A percentile compares a stretch with the other conserved stretches of the same genome.
Evolutionary conservation across 306 rosid genomes (phyloP).

Genomic region (Pachyrhizus erosus): DNA sequence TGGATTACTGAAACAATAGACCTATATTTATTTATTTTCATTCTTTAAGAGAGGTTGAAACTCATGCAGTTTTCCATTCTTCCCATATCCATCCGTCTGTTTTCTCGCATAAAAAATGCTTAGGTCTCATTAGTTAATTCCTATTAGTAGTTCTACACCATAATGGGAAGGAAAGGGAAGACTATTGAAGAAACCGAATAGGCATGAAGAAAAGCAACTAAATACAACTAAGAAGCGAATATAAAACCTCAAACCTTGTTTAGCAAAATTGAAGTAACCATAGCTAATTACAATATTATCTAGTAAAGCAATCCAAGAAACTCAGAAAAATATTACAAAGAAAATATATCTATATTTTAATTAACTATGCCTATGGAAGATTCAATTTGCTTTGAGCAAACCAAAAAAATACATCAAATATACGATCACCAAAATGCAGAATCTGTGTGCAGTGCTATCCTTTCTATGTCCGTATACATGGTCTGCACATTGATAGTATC

Average conservation of each 20-base stretch:
- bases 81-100: too few relatives aligned
- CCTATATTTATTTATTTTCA: too few relatives aligned
- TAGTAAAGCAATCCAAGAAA: conserved; percentile 13
- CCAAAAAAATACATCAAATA: background rate
- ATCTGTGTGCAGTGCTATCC: conserved; percentile 24
- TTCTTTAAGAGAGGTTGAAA: too few relatives aligned
- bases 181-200: too few relatives aligned
- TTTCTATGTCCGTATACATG: conserved; percentile 28
- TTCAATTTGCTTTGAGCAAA: background rate
- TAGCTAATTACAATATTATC: background rate
- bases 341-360: background rate
- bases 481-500: conserved; percentile 51
- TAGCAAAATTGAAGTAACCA: background rate
- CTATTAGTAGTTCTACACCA: too few relatives aligned
- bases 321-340: background rate
- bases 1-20: too few relatives aligned
- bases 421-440: background rate
- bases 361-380: background rate
- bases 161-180: too few relatives aligned
- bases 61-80: too few relatives aligned
- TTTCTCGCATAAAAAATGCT: too few relatives aligned
- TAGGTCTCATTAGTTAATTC: too few relatives aligned
- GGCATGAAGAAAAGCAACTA: too few relatives aligned
- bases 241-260: background rate
- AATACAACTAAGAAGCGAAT: background rate